Evolutionary conservation across 2,329 filamentous ascomycete genomes (phyloP), one percentile per base, ranked within the genome.

Genomic region (Fusarium acutatum): DNA sequence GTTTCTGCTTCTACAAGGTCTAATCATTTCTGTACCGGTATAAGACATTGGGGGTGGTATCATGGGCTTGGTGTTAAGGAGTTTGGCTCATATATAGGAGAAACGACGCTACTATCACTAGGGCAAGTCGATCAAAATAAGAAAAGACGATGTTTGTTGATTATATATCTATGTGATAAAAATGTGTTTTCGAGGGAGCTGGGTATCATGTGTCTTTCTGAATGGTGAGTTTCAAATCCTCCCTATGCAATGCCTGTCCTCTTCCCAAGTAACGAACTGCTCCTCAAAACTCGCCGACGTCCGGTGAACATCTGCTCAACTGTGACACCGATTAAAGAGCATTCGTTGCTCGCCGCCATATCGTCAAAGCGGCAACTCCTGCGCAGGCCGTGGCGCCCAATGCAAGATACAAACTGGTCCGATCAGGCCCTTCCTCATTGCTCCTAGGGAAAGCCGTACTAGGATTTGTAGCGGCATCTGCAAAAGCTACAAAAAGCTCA

Each of bases 1-100:
- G 94, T 4, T 98, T 98, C 79, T 97, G 95, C 84, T 98, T 98
- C 83, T 97, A 98, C 84, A 97, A 98, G 86, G 94, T 97, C 50
- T 96, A 61, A 17, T 30, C 26, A 12, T 50, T 38, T 57, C 13
- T 58, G 46, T 30, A 52, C n/a, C 32, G 30, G 17, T 38, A 34
- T 15, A 58, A 24, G 35, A n/a, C 35, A 34, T 18, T 32, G 26
- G n/a, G 54, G 50, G 20, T 15, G 40, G 57, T n/a, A 38, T 53
- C 15, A 30, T 69, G 40, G 58, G 65, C 22, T 64, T 35, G 65
- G 65, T 41, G 67, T 35, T 44, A 32, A 32, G 60, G 69, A 66
- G 63, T 60, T 18, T 44, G 37, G 47, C 32, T 38, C 61, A 44
- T 30, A 49, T 43, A 50, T 17, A 38, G 28, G 52, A 50, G 60